phyloP scores from a whole-genome alignment of 192 early-diverging fungal species.

The Physocladia obscura region DNA sequence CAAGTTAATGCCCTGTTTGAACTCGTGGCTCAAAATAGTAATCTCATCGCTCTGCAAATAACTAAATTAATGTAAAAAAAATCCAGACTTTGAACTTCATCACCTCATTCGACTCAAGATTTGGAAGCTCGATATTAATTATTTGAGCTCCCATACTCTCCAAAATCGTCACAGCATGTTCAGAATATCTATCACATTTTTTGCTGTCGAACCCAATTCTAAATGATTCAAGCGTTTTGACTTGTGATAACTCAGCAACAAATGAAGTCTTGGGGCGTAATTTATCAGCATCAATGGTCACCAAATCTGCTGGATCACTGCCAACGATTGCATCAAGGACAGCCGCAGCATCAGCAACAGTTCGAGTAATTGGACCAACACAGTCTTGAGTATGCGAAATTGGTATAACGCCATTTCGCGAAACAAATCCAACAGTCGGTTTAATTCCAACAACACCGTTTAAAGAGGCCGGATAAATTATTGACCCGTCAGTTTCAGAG shows the following conservation, averaged over 20 bases:
- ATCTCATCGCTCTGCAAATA: not conserved
- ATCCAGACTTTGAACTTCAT: not conserved
- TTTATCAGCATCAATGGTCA: conserved; percentile 2
- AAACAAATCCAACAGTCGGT: conserved; percentile 28
- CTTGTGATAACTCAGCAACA: not conserved
- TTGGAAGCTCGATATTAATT: not conserved
- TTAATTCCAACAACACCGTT: conserved; percentile 29
- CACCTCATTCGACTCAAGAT: too few species aligned
- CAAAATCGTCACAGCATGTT: not conserved
- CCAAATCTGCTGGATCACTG: conserved; percentile 12
- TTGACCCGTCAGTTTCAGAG: conserved; percentile 29
- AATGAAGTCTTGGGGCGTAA: not conserved
- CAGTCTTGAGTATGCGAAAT: conserved; percentile 26
- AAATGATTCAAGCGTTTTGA: not conserved
- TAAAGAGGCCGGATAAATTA: conserved; percentile 6
- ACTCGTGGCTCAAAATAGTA: conserved; percentile 6
- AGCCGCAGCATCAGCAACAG: conserved; percentile 33
- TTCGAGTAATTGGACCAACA: conserved; percentile 24
- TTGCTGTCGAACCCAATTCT: not conserved
- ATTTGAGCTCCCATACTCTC: not conserved
- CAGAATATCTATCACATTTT: not conserved
- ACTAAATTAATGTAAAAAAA: not conserved
- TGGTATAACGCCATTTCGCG: conserved; percentile 23
- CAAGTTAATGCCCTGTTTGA: conserved; percentile 20
- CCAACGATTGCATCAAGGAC: conserved; percentile 33